phyloP scores from a whole-genome alignment of 164 flowering plant genomes.

The Vitis cinerea region DNA sequence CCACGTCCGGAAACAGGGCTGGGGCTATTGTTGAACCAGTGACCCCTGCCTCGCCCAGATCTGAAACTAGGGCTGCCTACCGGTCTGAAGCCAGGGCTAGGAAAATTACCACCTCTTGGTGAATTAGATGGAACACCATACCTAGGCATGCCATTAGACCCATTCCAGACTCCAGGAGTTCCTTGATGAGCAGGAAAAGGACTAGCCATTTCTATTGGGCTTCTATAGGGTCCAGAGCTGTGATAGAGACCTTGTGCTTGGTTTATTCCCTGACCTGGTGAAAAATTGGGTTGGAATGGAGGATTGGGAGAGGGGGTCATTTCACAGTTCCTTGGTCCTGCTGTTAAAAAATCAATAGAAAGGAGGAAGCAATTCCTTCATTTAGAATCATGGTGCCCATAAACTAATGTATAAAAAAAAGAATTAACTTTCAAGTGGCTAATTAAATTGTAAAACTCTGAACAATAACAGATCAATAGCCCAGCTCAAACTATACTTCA shows the following conservation, averaged over 20 bases:
- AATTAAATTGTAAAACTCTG: no score
- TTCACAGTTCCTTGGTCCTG: constrained; percentile 35
- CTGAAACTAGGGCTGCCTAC: constrained; percentile 23
- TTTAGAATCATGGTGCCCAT: neutral
- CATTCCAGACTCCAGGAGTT: constrained; percentile 28
- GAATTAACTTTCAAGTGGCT: no score
- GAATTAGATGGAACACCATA: constrained; percentile 23
- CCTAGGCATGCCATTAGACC: constrained; percentile 17
- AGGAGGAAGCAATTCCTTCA: no score
- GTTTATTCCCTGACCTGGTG: constrained; percentile 24
- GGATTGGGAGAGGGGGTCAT: constrained; percentile 21
- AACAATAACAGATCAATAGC: no score
- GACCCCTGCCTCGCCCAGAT: constrained; percentile 27
- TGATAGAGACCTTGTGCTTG: constrained; percentile 19
- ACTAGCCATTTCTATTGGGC: constrained; percentile 22
- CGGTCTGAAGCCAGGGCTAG: constrained; percentile 25
- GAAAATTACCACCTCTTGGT: constrained; percentile 19
- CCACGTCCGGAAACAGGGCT: constrained; percentile 27
- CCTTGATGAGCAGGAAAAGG: constrained; percentile 18
- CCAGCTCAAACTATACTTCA: no score
- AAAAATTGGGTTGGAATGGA: constrained; percentile 25
- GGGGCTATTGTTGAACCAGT: constrained; percentile 18
- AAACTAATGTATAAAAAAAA: neutral
- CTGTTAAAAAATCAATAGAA: no score
- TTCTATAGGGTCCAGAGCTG: constrained; percentile 14